Evolutionary conservation across 768 basidiomycete species (phyloP), one percentile per base, ranked within the genome.

Genomic region (Russula foetens): DNA sequence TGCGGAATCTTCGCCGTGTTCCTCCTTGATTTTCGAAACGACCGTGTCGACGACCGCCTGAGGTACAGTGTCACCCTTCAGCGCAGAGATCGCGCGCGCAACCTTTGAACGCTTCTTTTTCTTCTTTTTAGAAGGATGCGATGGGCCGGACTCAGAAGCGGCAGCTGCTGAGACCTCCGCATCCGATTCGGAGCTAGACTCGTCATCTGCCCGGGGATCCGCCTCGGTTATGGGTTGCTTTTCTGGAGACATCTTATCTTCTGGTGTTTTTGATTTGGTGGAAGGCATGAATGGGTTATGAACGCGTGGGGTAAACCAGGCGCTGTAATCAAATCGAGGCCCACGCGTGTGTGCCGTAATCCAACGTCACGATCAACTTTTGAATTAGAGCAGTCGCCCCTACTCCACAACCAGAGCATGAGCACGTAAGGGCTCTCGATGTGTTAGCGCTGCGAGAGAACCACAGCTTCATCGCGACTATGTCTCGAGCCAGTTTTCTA

Each of bases 41-140:
- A 91, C 86, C 66, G 82, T 77, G 47, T 84, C 80, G 53, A 88
- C 72, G 38, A 90, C 84, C 43, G 77, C 76, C 68, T 91, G 80
- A 4, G 93, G 81, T 15, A 90, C 71, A 51, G 79, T 76, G 56
- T 87, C 76, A 19, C 78, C 79, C 17, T 75, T 76, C 6, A 84
- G 66, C 21, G 79, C 76, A 68, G 77, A 77, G 43, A 84, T 69
- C 5, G 75, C 75, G 62, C 77, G 86, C 59, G 77, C 71, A 24
- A 76, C 81, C 69, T 88, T 92, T 4, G 86, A 84, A 71, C 84
- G 88, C 74, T 90, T 92, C 79, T 92, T 93, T 76, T 93, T 92
- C 73, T 90, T 93, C 77, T 90, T 92, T 75, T 88, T 87, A 38
- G 81, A 79, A 5, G 81, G 68, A 15, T 75, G 69, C 8, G 73